Evolutionary conservation across 1,284 basidiomycete genomes (phyloP).

Genomic region (Peniophora sp.): DNA sequence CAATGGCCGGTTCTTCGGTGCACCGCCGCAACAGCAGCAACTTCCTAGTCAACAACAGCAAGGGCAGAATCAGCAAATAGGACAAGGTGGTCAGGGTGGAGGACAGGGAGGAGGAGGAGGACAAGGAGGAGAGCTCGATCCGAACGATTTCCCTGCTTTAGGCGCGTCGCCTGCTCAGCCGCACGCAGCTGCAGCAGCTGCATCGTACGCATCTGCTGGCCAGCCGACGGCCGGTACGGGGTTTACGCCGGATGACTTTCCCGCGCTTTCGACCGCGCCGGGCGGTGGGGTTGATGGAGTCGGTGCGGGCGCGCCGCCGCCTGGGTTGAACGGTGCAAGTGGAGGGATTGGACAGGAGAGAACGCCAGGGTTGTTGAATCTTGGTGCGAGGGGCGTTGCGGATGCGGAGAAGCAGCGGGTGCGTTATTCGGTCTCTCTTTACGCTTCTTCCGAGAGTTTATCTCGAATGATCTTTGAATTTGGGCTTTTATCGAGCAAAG

Average conservation of each 20-base stretch:
- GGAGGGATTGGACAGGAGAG: conserved; percentile 42
- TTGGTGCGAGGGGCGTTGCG: conserved; percentile 47
- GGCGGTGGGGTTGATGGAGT: conserved; percentile 23
- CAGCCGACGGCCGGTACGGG: conserved; percentile 55
- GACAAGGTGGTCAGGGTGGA: conserved; percentile 20
- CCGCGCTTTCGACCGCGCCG: conserved; percentile 48
- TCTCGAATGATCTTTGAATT: no score
- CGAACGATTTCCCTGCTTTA: conserved; percentile 79
- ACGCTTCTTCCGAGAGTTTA: neutral
- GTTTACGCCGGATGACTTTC: conserved; percentile 79
- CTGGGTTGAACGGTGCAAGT: conserved; percentile 64
- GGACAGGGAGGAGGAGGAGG: conserved; percentile 56
- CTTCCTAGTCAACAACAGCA: conserved; percentile 21
- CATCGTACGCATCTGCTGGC: conserved; percentile 21
- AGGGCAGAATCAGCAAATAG: conserved; percentile 28
- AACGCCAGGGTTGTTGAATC: conserved; percentile 61
- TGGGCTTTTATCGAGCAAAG: no score
- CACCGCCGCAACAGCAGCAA: conserved; percentile 36
- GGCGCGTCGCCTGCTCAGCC: conserved; percentile 40
- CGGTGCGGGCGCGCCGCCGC: conserved; percentile 40
- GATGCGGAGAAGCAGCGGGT: conserved; percentile 67
- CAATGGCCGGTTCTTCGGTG: conserved; percentile 47
- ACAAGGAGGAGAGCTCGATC: conserved; percentile 73
- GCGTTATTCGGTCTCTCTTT: conserved; percentile 24
- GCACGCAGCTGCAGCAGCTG: conserved; percentile 18